phyloP scores from a whole-genome alignment of 176 grass and related monocot species.

The Canna indica region DNA sequence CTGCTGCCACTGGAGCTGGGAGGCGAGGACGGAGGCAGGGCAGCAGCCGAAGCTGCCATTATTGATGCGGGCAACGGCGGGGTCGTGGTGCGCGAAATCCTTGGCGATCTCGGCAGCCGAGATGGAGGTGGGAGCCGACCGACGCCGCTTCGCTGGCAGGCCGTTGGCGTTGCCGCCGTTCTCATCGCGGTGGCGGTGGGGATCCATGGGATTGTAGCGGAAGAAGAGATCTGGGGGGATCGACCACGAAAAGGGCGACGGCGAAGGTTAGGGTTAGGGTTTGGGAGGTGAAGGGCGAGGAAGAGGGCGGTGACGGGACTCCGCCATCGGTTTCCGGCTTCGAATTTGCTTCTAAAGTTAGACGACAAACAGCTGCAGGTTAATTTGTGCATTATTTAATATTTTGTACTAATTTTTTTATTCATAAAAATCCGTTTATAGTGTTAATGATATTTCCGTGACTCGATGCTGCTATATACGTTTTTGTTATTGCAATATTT shows the following conservation, averaged over 20 bases:
- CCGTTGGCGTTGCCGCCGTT: constrained; percentile 24
- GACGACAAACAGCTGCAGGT: too few relatives aligned
- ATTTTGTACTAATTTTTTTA: too few relatives aligned
- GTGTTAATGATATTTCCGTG: too few relatives aligned
- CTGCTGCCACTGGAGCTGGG: constrained; percentile 53
- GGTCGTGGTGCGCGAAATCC: constrained; percentile 82
- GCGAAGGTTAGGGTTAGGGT: neutral
- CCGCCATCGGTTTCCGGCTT: neutral
- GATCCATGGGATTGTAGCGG: constrained; percentile 14
- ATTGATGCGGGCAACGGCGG: constrained; percentile 60
- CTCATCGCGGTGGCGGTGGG: constrained; percentile 11
- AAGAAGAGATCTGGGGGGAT: neutral
- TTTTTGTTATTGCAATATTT: too few relatives aligned
- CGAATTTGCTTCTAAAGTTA: neutral
- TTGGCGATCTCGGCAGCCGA: constrained; percentile 34
- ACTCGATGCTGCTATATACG: too few relatives aligned
- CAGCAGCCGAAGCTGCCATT: constrained; percentile 95
- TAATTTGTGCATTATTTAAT: too few relatives aligned
- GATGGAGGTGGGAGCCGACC: constrained; percentile 13
- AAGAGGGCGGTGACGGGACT: neutral
- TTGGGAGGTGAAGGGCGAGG: neutral
- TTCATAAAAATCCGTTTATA: too few relatives aligned
- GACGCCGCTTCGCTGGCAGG: constrained; percentile 28
- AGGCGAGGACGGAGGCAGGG: constrained; percentile 52
- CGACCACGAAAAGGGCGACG: neutral